These are phyloP conservation scores for Phyllosticta capitalensis DNA, from an alignment of 2,329 filamentous ascomycete species.

Conservation along the genomic window DNA sequence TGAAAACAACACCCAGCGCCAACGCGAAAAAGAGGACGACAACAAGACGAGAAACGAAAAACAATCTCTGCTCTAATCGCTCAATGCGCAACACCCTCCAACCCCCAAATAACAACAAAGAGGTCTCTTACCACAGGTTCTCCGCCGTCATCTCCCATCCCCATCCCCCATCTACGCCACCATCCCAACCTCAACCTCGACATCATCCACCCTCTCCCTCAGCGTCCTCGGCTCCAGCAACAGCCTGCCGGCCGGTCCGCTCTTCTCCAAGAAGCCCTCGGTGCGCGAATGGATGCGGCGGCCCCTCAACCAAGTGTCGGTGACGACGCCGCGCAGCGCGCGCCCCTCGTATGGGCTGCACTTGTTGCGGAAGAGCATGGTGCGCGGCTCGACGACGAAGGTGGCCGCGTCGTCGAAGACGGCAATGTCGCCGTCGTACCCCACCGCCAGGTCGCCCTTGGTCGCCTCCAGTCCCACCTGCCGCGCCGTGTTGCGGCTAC, in stretches of 20 bases:
- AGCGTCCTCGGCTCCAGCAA: constrained; percentile 40
- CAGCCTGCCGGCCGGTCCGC: constrained; percentile 39
- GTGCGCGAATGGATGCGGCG: constrained; percentile 62
- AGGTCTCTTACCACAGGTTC: too few relatives aligned
- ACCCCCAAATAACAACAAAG: too few relatives aligned
- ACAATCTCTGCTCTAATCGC: too few relatives aligned
- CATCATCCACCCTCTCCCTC: neutral
- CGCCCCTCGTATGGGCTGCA: constrained; percentile 85
- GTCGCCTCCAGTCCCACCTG: constrained; percentile 75
- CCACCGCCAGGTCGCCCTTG: constrained; percentile 73
- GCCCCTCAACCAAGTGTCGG: constrained; percentile 78
- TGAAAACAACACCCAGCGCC: too few relatives aligned
- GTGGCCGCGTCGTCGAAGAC: constrained; percentile 79
- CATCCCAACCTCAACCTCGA: neutral
- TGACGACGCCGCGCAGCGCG: constrained; percentile 65
- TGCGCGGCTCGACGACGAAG: constrained; percentile 59
- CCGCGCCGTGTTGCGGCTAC: constrained; percentile 73
- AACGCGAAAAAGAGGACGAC: too few relatives aligned
- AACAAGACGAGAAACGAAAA: too few relatives aligned
- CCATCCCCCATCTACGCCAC: neutral
- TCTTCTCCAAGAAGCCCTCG: constrained; percentile 53
- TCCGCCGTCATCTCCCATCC: too few relatives aligned
- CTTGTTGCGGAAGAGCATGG: constrained; percentile 92
- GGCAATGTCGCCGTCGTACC: constrained; percentile 83
- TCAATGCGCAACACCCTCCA: too few relatives aligned